Base-by-base conservation (phyloP, 192 early-diverging fungal species). In the Podila verticillata region DNA sequence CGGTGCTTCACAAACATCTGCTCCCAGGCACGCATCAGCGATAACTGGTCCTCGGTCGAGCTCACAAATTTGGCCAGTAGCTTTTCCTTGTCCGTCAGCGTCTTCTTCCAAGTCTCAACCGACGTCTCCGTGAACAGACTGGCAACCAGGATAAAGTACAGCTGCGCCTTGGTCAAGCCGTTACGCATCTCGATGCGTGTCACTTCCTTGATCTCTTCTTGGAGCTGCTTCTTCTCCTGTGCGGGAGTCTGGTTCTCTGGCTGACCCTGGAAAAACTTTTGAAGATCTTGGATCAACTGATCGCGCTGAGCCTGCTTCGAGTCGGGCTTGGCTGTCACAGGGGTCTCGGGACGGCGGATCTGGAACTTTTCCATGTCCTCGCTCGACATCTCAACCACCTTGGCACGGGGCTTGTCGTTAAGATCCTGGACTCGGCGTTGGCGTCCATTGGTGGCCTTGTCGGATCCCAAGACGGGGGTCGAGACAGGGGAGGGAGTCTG, bases 141-240 rank as follows among this genome's bases (percentile, higher is more conserved):
- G 0, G 87, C 75, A 22, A 95, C 71, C 34, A 94, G 79, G 7
- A 94, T 84, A 63, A 85, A 86, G 39, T 94, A 88, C 31, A 96
- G 73, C 78, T 95, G 93, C 58, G 87, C 89, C 84, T 96, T 96
- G 63, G 87, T 85, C 66, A 96, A 81, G 68, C 91, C 91, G 78
- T 96, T 89, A 48, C 92, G 90, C 85, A 95, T 95, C 83, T 96
- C 95, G 9, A 94, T 64, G 17, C 93, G 90, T 5, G 94, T 96
- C 39, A 95, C 88, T 69, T 96, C 93, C 70, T 95, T 95, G 54
- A 93, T 85, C 73, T 91, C 87, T 4, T 88, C 88, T 8, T 87
- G 81, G 44, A 88, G 65, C 20, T 82, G 68, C 78, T 83, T 68
- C 36, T 75, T 67, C 65, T 80, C 60, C 57, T 77, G 66, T 34